Evolutionary conservation across 2,329 filamentous ascomycete species (phyloP), one percentile per base, ranked within the genome.

Genomic region (Hypoxylon sp.): DNA sequence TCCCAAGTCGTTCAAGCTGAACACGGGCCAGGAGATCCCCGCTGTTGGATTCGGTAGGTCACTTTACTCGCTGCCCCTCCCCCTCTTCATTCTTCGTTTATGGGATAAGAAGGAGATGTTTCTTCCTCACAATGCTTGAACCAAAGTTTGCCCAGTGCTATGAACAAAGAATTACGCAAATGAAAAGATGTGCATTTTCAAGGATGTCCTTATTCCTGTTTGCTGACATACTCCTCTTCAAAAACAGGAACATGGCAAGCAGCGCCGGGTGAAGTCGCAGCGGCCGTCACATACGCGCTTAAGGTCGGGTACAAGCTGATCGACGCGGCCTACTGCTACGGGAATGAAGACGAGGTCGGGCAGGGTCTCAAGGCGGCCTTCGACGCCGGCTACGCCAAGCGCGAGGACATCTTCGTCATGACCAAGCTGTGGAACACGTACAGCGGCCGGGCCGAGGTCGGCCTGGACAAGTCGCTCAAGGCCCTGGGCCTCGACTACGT

Each of bases 371-470:
- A 88, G 75, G 89, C 91, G 59, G 92, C 91, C 28, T 88, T 95
- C 73, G 83, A 81, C 24, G 81, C 87, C 4, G 92, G 92, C 22
- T 82, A 86, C 65, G 82, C 91, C 72, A 91, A 90, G 84, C 87
- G 93, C 65, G 87, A 91, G 76, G 91, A 96, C 61, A 80, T 96
- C 66, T 96, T 96, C 80, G 87, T 96, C 63, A 91, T 92, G 57
- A 93, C 89, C 73, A 96, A 97, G 84, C 85, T 94, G 36, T 96
- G 93, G 91, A 90, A 89, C 74, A 93, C 91, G 52, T 94, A 91
- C 81, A 89, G 91, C 78, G 87, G 86, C 28, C 84, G 89, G 5
- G 88, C 88, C 4, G 89, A 91, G 78, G 81, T 90, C 72, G 88
- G 85, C 33, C 83, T 96, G 33, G 87, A 93, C 69, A 89, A 90